These are phyloP conservation scores for Russula dissimulans DNA, from an alignment of 768 basidiomycete genomes.

Conservation along the genomic window DNA sequence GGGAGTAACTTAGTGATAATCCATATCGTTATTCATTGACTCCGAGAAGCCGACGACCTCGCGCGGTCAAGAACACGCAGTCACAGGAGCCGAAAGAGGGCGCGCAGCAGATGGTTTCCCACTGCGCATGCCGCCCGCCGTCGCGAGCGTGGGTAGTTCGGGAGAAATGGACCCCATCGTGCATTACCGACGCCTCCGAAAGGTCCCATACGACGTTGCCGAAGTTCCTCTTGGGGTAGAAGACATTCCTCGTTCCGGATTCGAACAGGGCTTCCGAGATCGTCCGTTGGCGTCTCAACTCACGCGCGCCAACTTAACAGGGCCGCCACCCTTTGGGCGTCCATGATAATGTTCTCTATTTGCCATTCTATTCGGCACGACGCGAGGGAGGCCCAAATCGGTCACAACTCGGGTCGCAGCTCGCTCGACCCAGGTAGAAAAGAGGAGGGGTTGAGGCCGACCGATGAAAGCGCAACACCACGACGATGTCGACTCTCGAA, in stretches of 20 bases:
- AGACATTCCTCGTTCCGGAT: neutral
- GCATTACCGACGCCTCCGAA: neutral
- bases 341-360: too few relatives aligned
- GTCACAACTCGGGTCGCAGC: neutral
- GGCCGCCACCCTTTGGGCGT: too few relatives aligned
- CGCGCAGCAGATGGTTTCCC: too few relatives aligned
- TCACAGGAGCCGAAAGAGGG: neutral
- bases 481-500: neutral
- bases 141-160: too few relatives aligned
- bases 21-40: too few relatives aligned
- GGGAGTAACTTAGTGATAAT: too few relatives aligned
- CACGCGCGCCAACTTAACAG: too few relatives aligned
- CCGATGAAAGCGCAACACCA: neutral
- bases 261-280: neutral
- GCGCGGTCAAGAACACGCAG: neutral
- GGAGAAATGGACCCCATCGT: too few relatives aligned
- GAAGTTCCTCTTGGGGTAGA: neutral
- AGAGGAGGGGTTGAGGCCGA: neutral
- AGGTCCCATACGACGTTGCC: neutral
- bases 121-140: too few relatives aligned
- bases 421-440: neutral
- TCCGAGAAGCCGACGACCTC: neutral
- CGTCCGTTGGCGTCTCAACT: too few relatives aligned
- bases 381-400: neutral
- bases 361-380: too few relatives aligned